Evolutionary conservation across 805 yeast species (phyloP), one percentile per base, ranked within the genome.

Genomic region (Candida sanyiensis): DNA sequence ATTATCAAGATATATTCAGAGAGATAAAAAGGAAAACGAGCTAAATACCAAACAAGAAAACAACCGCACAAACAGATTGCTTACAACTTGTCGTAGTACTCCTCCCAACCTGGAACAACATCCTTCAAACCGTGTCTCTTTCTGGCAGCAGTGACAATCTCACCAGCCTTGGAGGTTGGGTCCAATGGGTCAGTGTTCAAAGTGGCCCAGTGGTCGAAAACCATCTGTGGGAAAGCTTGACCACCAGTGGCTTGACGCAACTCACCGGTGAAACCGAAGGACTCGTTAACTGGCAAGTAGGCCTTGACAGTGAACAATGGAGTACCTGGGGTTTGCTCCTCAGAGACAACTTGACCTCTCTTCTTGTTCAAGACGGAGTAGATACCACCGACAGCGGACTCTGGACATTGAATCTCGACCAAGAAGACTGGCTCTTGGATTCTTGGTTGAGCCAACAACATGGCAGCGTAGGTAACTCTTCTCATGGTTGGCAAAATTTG

Each of bases 151-250:
- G 53, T 40, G 48, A 77, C 83, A 57, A 78, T 77, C 54, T 61
- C 65, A 70, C 83, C 83, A 58, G 83, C 77, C 73, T 77, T 77
- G 57, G 80, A 56, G 61, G 81, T 56, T 66, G 89, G 81, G 73
- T 90, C 97, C 57, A 83, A 73, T 67, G 95, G 95, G 72, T 88
- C 93, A 72, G 96, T 95, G 58, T 66, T 64, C 77, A 93, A 75
- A 61, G 86, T 71, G 56, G 87, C 75, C 97, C 97, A 90, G 73
- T 90, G 98, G 73, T 93, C 97, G 74, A 90, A 93, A 72, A 93
- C 94, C 95, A 93, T 80, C 78, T 90, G 97, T 75, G 98, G 98
- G 98, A 90, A 90, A 72, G 98, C 98, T 81, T 90, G 98, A 73
- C 98, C 98, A 85, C 96, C 97, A 66, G 98, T 90, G 67, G 97